phyloP scores from a whole-genome alignment of 305 asterid genomes.

The Fraxinus nigra region DNA sequence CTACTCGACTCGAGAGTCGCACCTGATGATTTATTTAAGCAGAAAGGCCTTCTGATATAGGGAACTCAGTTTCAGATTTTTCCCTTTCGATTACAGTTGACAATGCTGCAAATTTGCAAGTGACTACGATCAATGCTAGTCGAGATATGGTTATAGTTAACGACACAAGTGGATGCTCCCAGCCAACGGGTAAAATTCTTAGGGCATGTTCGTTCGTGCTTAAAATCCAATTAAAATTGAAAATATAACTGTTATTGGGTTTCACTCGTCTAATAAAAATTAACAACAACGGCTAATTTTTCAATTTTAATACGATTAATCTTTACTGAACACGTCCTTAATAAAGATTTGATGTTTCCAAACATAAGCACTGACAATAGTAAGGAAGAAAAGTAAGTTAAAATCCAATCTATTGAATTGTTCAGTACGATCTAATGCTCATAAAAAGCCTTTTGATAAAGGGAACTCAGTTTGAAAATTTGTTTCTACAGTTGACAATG shows the following conservation, averaged over 20 bases:
- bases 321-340: too few relatives aligned
- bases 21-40: neutral
- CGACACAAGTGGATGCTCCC: neutral
- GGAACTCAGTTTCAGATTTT: neutral
- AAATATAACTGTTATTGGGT: too few relatives aligned
- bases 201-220: too few relatives aligned
- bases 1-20: neutral
- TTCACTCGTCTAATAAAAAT: too few relatives aligned
- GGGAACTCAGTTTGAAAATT: neutral
- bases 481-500: neutral
- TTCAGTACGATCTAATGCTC: neutral
- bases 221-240: too few relatives aligned
- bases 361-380: neutral
- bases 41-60: neutral
- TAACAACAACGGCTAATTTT: too few relatives aligned
- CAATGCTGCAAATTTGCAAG: neutral
- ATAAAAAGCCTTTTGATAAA: neutral
- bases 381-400: neutral
- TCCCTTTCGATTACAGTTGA: neutral
- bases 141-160: neutral
- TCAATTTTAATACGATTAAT: too few relatives aligned
- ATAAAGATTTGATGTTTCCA: neutral
- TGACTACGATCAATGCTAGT: neutral
- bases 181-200: constrained; percentile 6
- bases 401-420: neutral